Evolutionary conservation across 1,284 basidiomycete genomes (phyloP).

Genomic region (Pisolithus thermaeus): DNA sequence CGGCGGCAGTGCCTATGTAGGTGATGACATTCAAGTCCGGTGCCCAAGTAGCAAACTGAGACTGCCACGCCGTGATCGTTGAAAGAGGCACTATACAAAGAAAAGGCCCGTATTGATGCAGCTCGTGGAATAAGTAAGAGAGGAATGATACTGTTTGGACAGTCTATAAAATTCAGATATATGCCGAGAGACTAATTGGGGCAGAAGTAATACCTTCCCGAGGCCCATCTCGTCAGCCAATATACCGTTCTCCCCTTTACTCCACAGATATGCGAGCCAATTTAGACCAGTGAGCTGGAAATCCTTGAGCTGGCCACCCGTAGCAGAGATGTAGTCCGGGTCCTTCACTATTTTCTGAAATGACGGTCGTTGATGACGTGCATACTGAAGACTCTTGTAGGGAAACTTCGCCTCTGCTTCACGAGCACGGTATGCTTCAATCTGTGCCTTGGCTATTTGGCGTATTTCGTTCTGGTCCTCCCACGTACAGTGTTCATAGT

Average conservation of each 20-base stretch:
- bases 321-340: conserved; percentile 78
- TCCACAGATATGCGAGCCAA: conserved; percentile 97
- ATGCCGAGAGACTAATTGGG: background rate
- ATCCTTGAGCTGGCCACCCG: conserved; percentile 89
- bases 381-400: conserved; percentile 75
- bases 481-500: conserved; percentile 97
- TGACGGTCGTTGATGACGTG: conserved; percentile 65
- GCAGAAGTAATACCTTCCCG: conserved; percentile 64
- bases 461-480: conserved; percentile 81
- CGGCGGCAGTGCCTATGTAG: conserved; percentile 88
- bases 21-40: conserved; percentile 96
- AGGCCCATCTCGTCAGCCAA: conserved; percentile 99
- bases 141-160: conserved; percentile 97
- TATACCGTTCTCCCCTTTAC: conserved; percentile 93
- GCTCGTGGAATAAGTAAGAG: conserved; percentile 91
- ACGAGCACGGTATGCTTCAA: conserved; percentile 77
- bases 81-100: conserved; percentile 97
- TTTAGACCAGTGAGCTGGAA: conserved; percentile 98
- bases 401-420: conserved; percentile 82
- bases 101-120: conserved; percentile 95
- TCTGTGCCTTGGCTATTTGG: conserved; percentile 66
- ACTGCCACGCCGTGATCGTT: conserved; percentile 98
- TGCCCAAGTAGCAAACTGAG: conserved; percentile 92
- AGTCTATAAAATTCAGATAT: conserved; percentile 45
- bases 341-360: conserved; percentile 89